phyloP scores from a whole-genome alignment of 2,329 filamentous ascomycete species.

The Myriangium duriaei region DNA sequence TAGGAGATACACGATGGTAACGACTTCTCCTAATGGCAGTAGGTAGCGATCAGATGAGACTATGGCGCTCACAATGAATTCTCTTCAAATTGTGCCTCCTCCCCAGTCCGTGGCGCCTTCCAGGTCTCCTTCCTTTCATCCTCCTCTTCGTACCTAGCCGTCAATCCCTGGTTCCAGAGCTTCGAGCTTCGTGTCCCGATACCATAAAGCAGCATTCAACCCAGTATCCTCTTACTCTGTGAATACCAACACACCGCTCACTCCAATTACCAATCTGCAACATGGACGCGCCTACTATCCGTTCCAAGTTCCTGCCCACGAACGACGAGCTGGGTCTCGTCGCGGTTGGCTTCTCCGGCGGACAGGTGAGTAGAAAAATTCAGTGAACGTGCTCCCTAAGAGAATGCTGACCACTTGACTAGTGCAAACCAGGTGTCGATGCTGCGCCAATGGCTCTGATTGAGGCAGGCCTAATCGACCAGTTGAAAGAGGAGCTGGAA shows the following conservation, averaged over 20 bases:
- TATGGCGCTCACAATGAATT: background rate
- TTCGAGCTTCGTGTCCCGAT: too few species aligned
- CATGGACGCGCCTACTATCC: conserved; percentile 42
- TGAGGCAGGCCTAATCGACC: conserved; percentile 69
- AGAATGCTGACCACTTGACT: conserved; percentile 8
- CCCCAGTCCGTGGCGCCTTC: background rate
- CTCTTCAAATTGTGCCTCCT: background rate
- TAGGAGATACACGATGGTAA: background rate
- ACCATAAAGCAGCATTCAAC: too few species aligned
- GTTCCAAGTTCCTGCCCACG: conserved; percentile 65
- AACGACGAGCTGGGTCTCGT: conserved; percentile 78
- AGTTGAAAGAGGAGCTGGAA: conserved; percentile 72
- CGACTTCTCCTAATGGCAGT: background rate
- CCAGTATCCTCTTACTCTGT: too few species aligned
- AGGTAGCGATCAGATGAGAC: background rate
- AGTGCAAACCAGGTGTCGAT: conserved; percentile 88
- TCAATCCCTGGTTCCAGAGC: too few species aligned
- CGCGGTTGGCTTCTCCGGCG: conserved; percentile 90
- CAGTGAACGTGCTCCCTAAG: conserved; percentile 1
- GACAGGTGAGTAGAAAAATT: conserved; percentile 52
- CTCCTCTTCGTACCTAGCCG: too few species aligned
- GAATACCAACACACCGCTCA: conserved; percentile 1
- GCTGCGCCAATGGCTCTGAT: conserved; percentile 82
- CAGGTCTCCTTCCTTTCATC: too few species aligned
- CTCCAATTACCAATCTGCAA: too few species aligned